Evolutionary conservation across 495 filamentous ascomycete genomes (phyloP), one percentile per base, ranked within the genome.

Genomic region (Aspergillus indologenus): DNA sequence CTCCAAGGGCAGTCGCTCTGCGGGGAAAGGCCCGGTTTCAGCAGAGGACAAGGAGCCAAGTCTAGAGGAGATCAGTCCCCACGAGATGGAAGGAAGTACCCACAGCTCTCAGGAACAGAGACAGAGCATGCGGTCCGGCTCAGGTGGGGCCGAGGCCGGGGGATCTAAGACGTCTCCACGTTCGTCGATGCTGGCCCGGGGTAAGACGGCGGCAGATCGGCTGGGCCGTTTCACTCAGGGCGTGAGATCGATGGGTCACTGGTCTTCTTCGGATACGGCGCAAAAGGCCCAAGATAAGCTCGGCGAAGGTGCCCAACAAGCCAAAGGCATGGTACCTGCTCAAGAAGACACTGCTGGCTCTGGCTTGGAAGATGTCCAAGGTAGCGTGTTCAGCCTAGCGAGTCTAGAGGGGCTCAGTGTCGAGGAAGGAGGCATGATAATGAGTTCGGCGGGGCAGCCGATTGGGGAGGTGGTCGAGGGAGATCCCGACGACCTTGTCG

Each of bases 391-490:
- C 5, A 49, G 46, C 11, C 42, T 61, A 4, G 52, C 24, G 12
- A 47, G 3, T 5, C 43, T 62, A 3, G 45, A 58, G 2, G 60
- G 60, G 3, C 51, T 62, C 0, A n/a, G 20, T 5, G 55, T 62
- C 3, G n/a, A 24, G 1, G 50, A 58, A 50, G 51, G 45, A 1
- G 60, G 60, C 2, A 55, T 51, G 9, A 40, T 62, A 17, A 23
- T 45, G 3, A 31, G 24, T n/a, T 1, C 21, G 0, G 29, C 48
- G 1, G 60, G 60, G 0, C 24, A 45, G 3, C 11, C 45, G 0
- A 43, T 63, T 26, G 61, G 55, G n/a, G 21, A 68, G 57, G 45
- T 58, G 34, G 15, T 65, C 26, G 57, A 75, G 57, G 54, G 67
- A 54, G 51, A 66, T 40, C 53, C 56, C 5, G 61, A 62, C 0